phyloP scores from a whole-genome alignment of 495 filamentous ascomycete species.

The Daldinia decipiens region DNA sequence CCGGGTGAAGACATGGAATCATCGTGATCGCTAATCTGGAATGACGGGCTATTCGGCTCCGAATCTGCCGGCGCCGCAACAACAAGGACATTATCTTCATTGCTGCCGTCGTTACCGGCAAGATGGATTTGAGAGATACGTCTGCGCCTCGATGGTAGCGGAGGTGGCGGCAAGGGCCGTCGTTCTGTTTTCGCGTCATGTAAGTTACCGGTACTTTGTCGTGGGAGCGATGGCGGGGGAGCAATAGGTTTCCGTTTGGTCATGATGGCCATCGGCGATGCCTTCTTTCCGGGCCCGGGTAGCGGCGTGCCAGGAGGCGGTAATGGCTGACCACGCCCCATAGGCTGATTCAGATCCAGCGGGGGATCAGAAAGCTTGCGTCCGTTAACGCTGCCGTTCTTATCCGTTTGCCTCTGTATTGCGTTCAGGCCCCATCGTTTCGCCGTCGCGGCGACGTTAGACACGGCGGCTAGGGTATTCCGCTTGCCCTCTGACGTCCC shows the following conservation, averaged over 20 bases:
- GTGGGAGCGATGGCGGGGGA: constrained; percentile 47
- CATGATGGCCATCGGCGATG: constrained; percentile 60
- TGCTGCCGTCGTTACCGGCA: constrained; percentile 39
- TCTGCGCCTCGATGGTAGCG: constrained; percentile 43
- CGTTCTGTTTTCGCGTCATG: constrained; percentile 47
- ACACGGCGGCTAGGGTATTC: constrained; percentile 66
- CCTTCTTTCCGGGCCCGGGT: constrained; percentile 64
- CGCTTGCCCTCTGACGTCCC: constrained; percentile 51
- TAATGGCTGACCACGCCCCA: constrained; percentile 78
- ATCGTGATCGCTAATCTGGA: constrained; percentile 21
- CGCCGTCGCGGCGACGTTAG: constrained; percentile 78
- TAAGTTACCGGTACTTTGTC: constrained; percentile 39
- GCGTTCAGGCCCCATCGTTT: constrained; percentile 87
- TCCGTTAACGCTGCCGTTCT: constrained; percentile 37
- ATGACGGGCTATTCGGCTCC: constrained; percentile 64
- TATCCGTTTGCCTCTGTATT: constrained; percentile 65
- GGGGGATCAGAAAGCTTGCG: constrained; percentile 43
- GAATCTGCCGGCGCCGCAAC: constrained; percentile 68
- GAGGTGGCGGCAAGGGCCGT: constrained; percentile 57
- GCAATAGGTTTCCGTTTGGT: constrained; percentile 60
- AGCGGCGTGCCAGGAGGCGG: constrained; percentile 77
- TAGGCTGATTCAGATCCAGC: constrained; percentile 69
- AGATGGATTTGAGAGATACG: constrained; percentile 45
- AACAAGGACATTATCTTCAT: constrained; percentile 63
- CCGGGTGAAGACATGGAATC: constrained; percentile 25